These are phyloP conservation scores for Lenzites betulinus DNA, from an alignment of 768 basidiomycete species.

Conservation along the genomic window DNA sequence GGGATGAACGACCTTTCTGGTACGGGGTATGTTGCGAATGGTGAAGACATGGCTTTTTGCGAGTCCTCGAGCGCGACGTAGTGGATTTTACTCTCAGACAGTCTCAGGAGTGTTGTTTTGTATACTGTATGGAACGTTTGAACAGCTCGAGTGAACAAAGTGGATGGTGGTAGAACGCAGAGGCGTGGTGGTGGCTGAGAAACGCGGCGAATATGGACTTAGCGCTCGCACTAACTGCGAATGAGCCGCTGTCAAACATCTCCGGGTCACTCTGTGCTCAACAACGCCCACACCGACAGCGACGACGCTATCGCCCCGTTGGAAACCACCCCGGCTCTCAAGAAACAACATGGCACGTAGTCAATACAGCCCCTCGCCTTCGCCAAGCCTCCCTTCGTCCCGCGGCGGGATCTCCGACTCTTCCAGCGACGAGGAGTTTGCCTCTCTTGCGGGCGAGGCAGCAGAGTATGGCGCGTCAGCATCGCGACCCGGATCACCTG, in stretches of 20 bases:
- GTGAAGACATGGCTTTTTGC: slow-evolving; percentile 25
- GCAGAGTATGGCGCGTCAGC: slow-evolving; percentile 30
- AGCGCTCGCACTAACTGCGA: neutral
- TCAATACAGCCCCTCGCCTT: slow-evolving; percentile 41
- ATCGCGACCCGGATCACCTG: slow-evolving; percentile 46
- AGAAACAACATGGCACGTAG: slow-evolving; percentile 30
- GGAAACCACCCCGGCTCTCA: no score
- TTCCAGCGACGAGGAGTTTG: slow-evolving; percentile 25
- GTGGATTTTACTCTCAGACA: neutral
- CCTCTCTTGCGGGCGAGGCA: slow-evolving; percentile 4
- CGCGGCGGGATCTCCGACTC: slow-evolving; percentile 27
- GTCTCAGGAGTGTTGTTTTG: neutral
- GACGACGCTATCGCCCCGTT: neutral
- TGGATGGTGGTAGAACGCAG: neutral
- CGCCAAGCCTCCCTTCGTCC: slow-evolving; percentile 35
- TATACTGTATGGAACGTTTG: no score
- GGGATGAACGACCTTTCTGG: slow-evolving; percentile 31
- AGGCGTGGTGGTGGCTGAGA: neutral
- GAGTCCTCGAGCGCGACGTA: no score
- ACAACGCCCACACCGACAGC: neutral
- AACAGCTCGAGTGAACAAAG: neutral
- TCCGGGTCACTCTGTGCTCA: no score
- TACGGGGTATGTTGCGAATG: slow-evolving; percentile 29
- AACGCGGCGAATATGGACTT: neutral
- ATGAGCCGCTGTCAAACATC: no score